phyloP scores from a whole-genome alignment of 257 asterid species.

The Solanum etuberosum region DNA sequence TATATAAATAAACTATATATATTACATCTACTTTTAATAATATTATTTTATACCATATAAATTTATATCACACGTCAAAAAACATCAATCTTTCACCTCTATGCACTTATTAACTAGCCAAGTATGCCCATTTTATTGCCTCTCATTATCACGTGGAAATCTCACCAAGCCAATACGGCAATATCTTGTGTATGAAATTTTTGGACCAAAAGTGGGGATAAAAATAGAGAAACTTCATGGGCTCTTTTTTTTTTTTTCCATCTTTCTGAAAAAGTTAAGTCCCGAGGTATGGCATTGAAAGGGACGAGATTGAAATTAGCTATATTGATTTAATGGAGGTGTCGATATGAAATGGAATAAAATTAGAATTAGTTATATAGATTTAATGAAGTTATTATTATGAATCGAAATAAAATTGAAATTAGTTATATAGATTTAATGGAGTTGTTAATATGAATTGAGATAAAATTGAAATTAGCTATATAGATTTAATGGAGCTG shows the following conservation, averaged over 20 bases:
- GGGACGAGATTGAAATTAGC: neutral
- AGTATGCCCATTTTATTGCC: neutral
- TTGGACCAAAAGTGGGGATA: neutral
- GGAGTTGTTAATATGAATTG: neutral
- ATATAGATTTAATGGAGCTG: too few species aligned
- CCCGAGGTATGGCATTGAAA: constrained; percentile 22
- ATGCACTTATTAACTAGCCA: neutral
- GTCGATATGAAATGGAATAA: too few species aligned
- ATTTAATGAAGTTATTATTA: too few species aligned
- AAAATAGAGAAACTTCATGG: constrained; percentile 6
- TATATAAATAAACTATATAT: too few species aligned
- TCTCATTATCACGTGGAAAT: constrained; percentile 16
- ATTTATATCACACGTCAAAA: neutral
- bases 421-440: too few species aligned
- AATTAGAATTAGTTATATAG: too few species aligned
- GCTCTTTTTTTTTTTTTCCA: neutral
- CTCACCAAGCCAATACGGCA: neutral
- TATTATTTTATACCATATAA: too few species aligned
- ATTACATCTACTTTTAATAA: too few species aligned
- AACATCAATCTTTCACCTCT: neutral
- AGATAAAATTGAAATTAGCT: too few species aligned
- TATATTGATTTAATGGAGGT: too few species aligned
- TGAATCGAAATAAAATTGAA: too few species aligned
- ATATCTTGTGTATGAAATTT: neutral
- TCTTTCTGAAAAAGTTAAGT: constrained; percentile 8